Evolutionary conservation across 177 flowering plant species (phyloP), one percentile per base, ranked within the genome.

Genomic region (Vitis hybrid): DNA sequence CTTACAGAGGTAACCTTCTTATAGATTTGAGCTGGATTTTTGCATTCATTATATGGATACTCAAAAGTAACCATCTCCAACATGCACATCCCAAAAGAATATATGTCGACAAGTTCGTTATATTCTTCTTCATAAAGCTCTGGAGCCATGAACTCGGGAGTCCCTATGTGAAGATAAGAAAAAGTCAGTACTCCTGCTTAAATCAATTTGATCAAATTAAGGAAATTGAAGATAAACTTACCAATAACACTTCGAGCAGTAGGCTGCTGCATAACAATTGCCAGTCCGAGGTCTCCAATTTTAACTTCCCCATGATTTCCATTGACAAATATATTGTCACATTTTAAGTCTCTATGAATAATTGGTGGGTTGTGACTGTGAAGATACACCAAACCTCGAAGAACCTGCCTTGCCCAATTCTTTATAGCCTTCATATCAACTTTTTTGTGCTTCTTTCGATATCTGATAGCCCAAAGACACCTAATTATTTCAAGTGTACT

Each of bases 91-190:
- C 87, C 87, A 64, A 84, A 82, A 73, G 87, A 78, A 68, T 84
- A 84, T 7, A 82, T 20, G 64, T 84, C 87, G 24, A 84, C 84
- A 51, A 84, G 87, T 64, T 82, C 87, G 65, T 78, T 78, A 51
- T 84, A 84, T 21, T 79, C 83, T 73, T 84, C 87, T 59, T 84
- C 87, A 50, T 84, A 84, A 11, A 84, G 83, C 78, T 84, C 87
- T 2, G 87, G 87, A 51, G 84, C 87, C 87, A 84, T 84, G 59
- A 84, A 84, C 67, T 84, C 87, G 69, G 87, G 87, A 59, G 87
- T 84, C 20, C 87, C 87, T 84, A 62, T 49, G 55, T 54, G 10
- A 48, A 71, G 7, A 41, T 69, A 1, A 18, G 10, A 58, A 54
- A 66, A 63, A 14, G 1, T 58, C 2, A 49, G 18, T 3, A 3